Evolutionary conservation across 2,329 filamentous ascomycete genomes (phyloP), one percentile per base, ranked within the genome.

Genomic region (Claviceps pazoutovae): DNA sequence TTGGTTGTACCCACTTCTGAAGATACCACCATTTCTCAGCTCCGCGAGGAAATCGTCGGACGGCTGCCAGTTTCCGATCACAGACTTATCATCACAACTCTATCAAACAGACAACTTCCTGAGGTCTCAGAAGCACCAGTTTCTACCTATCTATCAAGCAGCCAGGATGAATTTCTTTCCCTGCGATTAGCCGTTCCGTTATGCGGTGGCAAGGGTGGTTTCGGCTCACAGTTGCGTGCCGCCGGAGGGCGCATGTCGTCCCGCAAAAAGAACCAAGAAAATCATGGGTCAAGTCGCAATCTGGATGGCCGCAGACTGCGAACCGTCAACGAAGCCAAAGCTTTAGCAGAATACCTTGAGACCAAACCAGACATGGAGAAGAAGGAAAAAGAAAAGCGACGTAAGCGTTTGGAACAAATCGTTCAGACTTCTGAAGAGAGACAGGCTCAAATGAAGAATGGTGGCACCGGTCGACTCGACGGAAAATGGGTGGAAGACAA

Each of bases 211-310:
- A 98, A 98, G 66, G 93, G 93, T 68, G 93, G 93, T 62, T 98
- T 98, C 65, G 93, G 93, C 51, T 97, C 91, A 1, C 94, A 98
- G 67, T 82, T 98, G 39, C 88, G 94, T 63, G 93, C 94, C 0
- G 93, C 93, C 3, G 93, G 94, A 64, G 93, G 94, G 42, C 91
- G 94, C 71, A 98, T 98, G 93, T 95, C 89, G 2, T 91, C 87
- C n/a, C 79, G 80, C 61, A 94, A 94, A 73, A 93, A 84, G 62
- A 84, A 84, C 52, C 81, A 86, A 60, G 88, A 95, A 39, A 83
- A 88, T 55, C 91, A 94, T 62, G 90, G 83, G 23, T 96, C 90
- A 2, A 95, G 88, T 63, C 82, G 93, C 56, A 98, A 97, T 58
- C 75, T 98, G 2, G 93, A 97, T 61, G 93, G 93, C 0, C 82